Percentiles rank a stretch among this genome's conserved stretches.
phyloP scores from a whole-genome alignment of 192 early-diverging fungal species.

The Jimgerdemannia lactiflua region DNA sequence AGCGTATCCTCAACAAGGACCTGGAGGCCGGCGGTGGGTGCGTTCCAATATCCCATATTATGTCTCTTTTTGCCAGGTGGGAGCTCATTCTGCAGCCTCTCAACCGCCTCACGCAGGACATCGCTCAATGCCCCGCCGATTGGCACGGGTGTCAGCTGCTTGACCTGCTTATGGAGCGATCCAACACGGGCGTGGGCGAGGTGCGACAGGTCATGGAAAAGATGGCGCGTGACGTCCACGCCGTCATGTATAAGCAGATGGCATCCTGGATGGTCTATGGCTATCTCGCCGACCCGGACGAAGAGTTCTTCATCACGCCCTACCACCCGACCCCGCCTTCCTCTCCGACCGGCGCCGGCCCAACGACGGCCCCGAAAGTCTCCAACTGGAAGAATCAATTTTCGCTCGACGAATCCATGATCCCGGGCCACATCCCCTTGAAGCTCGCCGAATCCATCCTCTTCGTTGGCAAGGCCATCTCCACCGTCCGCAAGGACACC shows the following conservation, averaged over 20 bases:
- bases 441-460: constrained; percentile 56
- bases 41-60: constrained; percentile 39
- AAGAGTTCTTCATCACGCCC: constrained; percentile 63
- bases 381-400: not conserved
- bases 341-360: constrained; percentile 8
- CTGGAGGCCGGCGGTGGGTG: constrained; percentile 40
- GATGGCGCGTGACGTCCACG: constrained; percentile 43
- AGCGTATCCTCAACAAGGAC: constrained; percentile 47
- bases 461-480: constrained; percentile 67
- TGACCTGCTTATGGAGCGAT: constrained; percentile 46
- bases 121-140: constrained; percentile 25
- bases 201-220: constrained; percentile 42
- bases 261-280: constrained; percentile 70
- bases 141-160: constrained; percentile 48
- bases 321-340: constrained; percentile 6
- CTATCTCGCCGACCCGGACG: constrained; percentile 49
- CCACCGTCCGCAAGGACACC: constrained; percentile 43
- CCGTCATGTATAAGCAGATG: constrained; percentile 56
- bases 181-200: constrained; percentile 48
- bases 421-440: constrained; percentile 51
- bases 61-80: constrained; percentile 42
- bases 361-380: constrained; percentile 8
- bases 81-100: constrained; percentile 50
- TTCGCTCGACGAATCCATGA: constrained; percentile 14
- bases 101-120: constrained; percentile 30